Percentiles rank a stretch among this genome's conserved stretches.
Evolutionary conservation across 495 filamentous ascomycete species (phyloP).

Genomic region (Annulohypoxylon moriforme): DNA sequence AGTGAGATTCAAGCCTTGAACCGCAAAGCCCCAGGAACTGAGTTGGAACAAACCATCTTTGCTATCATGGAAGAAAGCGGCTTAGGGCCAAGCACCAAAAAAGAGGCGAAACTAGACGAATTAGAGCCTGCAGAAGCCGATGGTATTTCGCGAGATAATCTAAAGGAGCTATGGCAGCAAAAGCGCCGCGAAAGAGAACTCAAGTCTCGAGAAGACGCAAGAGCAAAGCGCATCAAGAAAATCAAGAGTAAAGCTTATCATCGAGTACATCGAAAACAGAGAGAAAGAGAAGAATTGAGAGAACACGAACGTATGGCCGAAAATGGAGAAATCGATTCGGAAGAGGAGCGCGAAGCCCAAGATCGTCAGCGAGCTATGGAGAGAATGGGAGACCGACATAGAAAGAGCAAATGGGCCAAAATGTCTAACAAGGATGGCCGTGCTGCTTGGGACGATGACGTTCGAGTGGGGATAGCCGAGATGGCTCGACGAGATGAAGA

Average conservation of each 20-base stretch:
- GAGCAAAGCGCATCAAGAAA: constrained; percentile 93
- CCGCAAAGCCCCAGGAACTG: constrained; percentile 71
- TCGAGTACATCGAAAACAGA: constrained; percentile 89
- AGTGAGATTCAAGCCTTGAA: constrained; percentile 66
- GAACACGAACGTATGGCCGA: constrained; percentile 73
- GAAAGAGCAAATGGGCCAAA: constrained; percentile 96
- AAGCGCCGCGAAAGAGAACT: constrained; percentile 84
- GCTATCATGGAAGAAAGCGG: constrained; percentile 90
- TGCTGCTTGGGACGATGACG: constrained; percentile 85
- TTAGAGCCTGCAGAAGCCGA: constrained; percentile 75
- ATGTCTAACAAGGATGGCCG: constrained; percentile 81
- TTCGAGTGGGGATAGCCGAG: constrained; percentile 78
- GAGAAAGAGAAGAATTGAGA: constrained; percentile 75
- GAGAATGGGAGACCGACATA: constrained; percentile 87
- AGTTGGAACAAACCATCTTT: constrained; percentile 85
- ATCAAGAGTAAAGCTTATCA: constrained; percentile 97
- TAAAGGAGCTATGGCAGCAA: constrained; percentile 77
- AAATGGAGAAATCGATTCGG: constrained; percentile 72
- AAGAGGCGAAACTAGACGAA: constrained; percentile 66
- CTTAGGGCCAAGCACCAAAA: constrained; percentile 62
- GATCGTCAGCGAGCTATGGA: constrained; percentile 86
- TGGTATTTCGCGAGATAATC: constrained; percentile 73
- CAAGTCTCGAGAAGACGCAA: constrained; percentile 88
- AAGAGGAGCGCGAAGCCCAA: constrained; percentile 81
- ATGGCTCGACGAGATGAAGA: constrained; percentile 89